Base-by-base conservation (phyloP, 2,329 filamentous ascomycete genomes). In the Talaromyces pinophilus region DNA sequence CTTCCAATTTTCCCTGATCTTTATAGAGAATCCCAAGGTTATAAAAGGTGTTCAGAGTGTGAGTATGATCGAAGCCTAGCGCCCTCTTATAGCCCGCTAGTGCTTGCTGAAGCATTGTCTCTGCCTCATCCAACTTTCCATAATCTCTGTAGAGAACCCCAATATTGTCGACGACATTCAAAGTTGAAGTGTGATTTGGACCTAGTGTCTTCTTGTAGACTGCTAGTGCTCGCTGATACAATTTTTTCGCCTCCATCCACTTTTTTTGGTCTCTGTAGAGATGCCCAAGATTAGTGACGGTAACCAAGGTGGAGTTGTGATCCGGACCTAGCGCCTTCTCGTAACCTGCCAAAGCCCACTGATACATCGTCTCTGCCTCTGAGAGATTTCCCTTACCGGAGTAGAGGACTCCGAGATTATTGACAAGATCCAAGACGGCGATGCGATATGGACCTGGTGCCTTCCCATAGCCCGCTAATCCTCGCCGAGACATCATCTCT, bases 311-410 rank as follows among this genome's bases (percentile, higher is more conserved):
- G 28, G 19, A 3, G 35, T 38, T 4, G 19, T 19, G 19, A 38
- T 61, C 30, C 6, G n/a, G 40, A 19, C 63, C 40, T 38, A 61
- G 40, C 0, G 17, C 5, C 42, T 65, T 65, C 63, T 65, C 35
- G 4, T 6, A 10, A 0, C 54, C 38, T 40, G 38, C 17, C 28
- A 65, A 60, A 40, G 71, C 74, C 63, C 67, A 71, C 52, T 63
- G 46, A 54, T 69, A 71, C 68, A 75, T 72, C 63, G 65, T n/a
- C 57, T 74, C 67, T 46, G 71, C 73, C 65, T 71, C 65, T 33
- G 30, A 30, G 4, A 30, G 30, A 30, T 19, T 19, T 19, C 19
- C 19, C 19, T 19, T 19, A 19, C 19, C 19, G 19, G 19, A 19
- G 19, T 19, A 19, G 19, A 19, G 19, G 59, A 17, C 4, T 5